These are phyloP conservation scores for Amauroascus niger DNA, from an alignment of 2,329 filamentous ascomycete genomes.

Conservation along the genomic window DNA sequence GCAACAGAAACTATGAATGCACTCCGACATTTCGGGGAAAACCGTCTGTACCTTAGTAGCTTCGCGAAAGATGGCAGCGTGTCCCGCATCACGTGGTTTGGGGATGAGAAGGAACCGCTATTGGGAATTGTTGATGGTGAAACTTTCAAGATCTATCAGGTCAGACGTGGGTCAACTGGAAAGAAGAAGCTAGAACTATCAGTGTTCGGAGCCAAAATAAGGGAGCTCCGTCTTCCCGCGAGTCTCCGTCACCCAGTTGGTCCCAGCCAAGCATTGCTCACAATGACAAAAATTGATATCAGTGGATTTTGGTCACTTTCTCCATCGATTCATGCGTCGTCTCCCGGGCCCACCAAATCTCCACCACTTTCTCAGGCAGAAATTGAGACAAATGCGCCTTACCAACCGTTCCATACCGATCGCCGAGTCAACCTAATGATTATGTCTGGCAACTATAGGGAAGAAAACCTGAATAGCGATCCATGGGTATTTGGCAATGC, in stretches of 20 bases:
- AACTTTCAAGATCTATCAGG: constrained; percentile 37
- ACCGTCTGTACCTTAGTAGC: constrained; percentile 39
- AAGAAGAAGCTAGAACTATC: constrained; percentile 47
- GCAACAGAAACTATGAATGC: constrained; percentile 41
- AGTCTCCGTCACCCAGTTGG: constrained; percentile 53
- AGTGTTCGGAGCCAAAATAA: constrained; percentile 49
- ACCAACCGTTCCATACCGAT: constrained; percentile 93
- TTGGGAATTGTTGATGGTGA: constrained; percentile 40
- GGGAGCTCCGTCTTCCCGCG: constrained; percentile 57
- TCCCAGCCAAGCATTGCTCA: constrained; percentile 44
- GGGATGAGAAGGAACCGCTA: constrained; percentile 33
- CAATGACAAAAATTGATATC: constrained; percentile 42
- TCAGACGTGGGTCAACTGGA: constrained; percentile 38
- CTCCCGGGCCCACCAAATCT: constrained; percentile 36
- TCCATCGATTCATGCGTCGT: constrained; percentile 33
- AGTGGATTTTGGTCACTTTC: constrained; percentile 37
- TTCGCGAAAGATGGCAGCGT: constrained; percentile 32
- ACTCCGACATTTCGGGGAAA: constrained; percentile 41
- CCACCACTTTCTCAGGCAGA: constrained; percentile 65
- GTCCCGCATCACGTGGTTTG: constrained; percentile 40
- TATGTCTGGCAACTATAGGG: constrained; percentile 39
- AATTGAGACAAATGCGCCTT: constrained; percentile 90
- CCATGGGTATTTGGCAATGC: constrained; percentile 48
- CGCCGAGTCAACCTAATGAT: constrained; percentile 69
- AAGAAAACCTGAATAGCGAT: constrained; percentile 30